Evolutionary conservation across 176 grass and related monocot species (phyloP).

Genomic region (Aechmea fasciata): DNA sequence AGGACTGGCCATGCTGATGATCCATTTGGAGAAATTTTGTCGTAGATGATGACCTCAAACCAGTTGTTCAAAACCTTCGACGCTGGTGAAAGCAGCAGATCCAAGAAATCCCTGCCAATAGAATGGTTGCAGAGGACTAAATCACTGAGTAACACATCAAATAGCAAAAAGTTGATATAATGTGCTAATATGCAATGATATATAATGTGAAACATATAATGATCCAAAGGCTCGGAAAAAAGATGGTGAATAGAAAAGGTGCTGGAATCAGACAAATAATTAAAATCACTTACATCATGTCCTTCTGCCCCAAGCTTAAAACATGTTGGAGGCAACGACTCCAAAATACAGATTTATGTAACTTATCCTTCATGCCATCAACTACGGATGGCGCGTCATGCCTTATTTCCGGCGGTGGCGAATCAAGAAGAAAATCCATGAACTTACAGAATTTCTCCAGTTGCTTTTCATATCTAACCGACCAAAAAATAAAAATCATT

Average conservation of each 20-base stretch:
- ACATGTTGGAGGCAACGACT: slow-evolving; percentile 53
- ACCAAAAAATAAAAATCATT: slow-evolving; percentile 12
- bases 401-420: slow-evolving; percentile 50
- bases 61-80: slow-evolving; percentile 91
- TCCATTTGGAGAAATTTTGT: background rate
- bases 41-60: slow-evolving; percentile 61
- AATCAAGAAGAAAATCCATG: slow-evolving; percentile 93
- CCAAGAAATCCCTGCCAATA: slow-evolving; percentile 65
- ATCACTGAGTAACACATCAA: background rate
- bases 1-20: no score
- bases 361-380: slow-evolving; percentile 67
- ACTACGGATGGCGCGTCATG: slow-evolving; percentile 42
- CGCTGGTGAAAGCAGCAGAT: slow-evolving; percentile 77
- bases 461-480: slow-evolving; percentile 70
- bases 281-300: slow-evolving; percentile 71
- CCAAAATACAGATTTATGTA: slow-evolving; percentile 73
- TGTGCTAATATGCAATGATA: background rate
- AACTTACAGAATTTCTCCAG: slow-evolving; percentile 76
- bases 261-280: background rate
- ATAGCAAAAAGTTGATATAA: background rate
- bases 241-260: background rate
- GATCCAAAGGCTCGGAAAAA: background rate
- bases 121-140: background rate
- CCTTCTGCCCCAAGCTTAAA: slow-evolving; percentile 55
- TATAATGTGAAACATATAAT: background rate